Base-by-base conservation (phyloP, 2,329 filamentous ascomycete genomes). In the Alternaria arborescens region DNA sequence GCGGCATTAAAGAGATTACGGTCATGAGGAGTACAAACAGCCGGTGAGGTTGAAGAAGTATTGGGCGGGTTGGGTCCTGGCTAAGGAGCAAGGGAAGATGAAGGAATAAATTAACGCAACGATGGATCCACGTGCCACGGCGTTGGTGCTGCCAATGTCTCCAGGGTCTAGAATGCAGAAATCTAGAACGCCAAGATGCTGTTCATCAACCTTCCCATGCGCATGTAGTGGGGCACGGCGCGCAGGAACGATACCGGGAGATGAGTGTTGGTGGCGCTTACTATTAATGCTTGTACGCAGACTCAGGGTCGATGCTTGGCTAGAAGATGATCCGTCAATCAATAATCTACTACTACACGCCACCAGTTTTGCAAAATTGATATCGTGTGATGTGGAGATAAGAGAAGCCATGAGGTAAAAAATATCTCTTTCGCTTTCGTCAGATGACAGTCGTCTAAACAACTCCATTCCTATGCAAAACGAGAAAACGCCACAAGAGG, bases 381-480 rank as follows among this genome's bases (percentile, higher is more conserved):
- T 10, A 40, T 12, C 8, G 7, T n/a, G 12, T n/a, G 6, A 22
- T 42, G 40, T 42, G 40, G 40, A 42, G 12, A 42, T 42, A 20
- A 16, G 18, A 34, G 7, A 48, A 48, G 20, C 11, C 18, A 34
- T n/a, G 24, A 3, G 14, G 8, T 18, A 38, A 8, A 12, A 14
- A 38, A 50, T 18, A 26, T 38, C 32, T 50, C 20, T 26, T 36
- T 30, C 28, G 28, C 6, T 36, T 36, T 50, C 32, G 5, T 38
- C 46, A 50, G 22, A 11, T 20, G 32, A 38, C 30, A 24, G 20
- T 30, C 12, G 38, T 24, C 10, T 38, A 5, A 38, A 24, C 46
- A 58, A 62, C 58, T 51, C 58, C 61, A 51, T 52, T 51, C 26
- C 42, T 60, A 65, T 64, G 61, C 61, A 64, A 61, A 16, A 64